Base-by-base conservation (phyloP, 2,329 filamentous ascomycete genomes). In the Apiospora hydei region DNA sequence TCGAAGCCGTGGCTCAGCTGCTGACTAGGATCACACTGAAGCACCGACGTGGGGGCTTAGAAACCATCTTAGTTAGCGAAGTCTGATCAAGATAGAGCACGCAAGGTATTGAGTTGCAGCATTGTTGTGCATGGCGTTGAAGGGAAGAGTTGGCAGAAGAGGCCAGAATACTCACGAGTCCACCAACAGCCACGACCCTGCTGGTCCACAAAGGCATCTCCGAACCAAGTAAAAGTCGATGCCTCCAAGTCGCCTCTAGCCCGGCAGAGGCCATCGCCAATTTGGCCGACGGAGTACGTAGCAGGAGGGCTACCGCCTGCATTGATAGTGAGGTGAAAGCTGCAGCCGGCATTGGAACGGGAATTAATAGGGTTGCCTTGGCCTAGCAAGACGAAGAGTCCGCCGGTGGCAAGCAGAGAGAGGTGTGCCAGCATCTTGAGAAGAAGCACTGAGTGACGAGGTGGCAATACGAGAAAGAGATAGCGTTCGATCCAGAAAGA, bases 151-250 rank as follows among this genome's bases (percentile, higher is more conserved):
- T 44, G 69, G 26, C 3, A 46, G 41, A 70, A 30, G 26, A 2
- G 10, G 18, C 18, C 14, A 51, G 16, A 71, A 72, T 30, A 82
- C 84, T 79, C 80, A 89, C 87, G 84, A 74, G 90, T 92, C 77
- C 92, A 82, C 80, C 91, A 90, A 77, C 91, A 93, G 26, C 90
- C 90, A 72, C 88, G 85, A 64, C 87, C 87, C 67, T 84, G 83
- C 67, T 82, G 79, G 77, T 92, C 91, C 24, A 83, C 87, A 73
- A 93, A 85, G 30, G 87, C 86, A 69, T 85, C 84, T 21, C 83
- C 83, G 74, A 86, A 83, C 76, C 92, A 85, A 72, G 85, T 90
- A 78, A 88, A 92, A 11, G 85, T 83, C 18, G 85, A 85, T 67
- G 84, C 77, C 5, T 81, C 74, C 16, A 88, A 79, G 30, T 82